phyloP scores from a whole-genome alignment of 805 yeast species.

The Pichia occidentalis region DNA sequence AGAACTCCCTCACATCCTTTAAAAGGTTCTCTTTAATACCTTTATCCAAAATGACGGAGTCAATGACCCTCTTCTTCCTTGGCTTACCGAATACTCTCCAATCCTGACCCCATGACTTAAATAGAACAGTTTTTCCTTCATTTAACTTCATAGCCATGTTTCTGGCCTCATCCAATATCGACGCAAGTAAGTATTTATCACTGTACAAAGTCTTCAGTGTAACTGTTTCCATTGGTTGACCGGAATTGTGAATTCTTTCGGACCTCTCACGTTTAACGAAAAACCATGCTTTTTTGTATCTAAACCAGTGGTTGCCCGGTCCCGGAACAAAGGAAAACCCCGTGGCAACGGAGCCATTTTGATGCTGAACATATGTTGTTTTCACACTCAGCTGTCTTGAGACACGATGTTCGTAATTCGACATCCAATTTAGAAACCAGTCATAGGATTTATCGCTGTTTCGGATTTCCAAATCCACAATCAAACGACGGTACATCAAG shows the following conservation, averaged over 20 bases:
- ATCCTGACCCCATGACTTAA: slow-evolving; percentile 95
- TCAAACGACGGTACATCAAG: slow-evolving; percentile 69
- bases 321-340: slow-evolving; percentile 92
- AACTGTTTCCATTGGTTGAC: slow-evolving; percentile 95
- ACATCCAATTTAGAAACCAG: slow-evolving; percentile 98
- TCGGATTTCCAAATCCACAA: slow-evolving; percentile 90
- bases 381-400: slow-evolving; percentile 88
- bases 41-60: slow-evolving; percentile 77
- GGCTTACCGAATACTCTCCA: slow-evolving; percentile 99
- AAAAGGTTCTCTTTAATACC: slow-evolving; percentile 64
- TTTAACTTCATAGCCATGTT: slow-evolving; percentile 69
- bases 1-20: slow-evolving; percentile 72
- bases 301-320: slow-evolving; percentile 87
- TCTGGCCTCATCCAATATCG: slow-evolving; percentile 74
- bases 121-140: slow-evolving; percentile 91
- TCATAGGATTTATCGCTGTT: slow-evolving; percentile 87
- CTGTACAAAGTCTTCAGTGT: slow-evolving; percentile 83
- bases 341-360: slow-evolving; percentile 84
- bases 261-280: slow-evolving; percentile 85
- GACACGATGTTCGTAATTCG: slow-evolving; percentile 63
- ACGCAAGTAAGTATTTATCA: slow-evolving; percentile 64
- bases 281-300: slow-evolving; percentile 83
- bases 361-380: slow-evolving; percentile 80
- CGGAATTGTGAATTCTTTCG: slow-evolving; percentile 81
- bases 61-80: slow-evolving; percentile 73